Base-by-base conservation (phyloP, 2,329 filamentous ascomycete species). In the Botrytis elliptica region DNA sequence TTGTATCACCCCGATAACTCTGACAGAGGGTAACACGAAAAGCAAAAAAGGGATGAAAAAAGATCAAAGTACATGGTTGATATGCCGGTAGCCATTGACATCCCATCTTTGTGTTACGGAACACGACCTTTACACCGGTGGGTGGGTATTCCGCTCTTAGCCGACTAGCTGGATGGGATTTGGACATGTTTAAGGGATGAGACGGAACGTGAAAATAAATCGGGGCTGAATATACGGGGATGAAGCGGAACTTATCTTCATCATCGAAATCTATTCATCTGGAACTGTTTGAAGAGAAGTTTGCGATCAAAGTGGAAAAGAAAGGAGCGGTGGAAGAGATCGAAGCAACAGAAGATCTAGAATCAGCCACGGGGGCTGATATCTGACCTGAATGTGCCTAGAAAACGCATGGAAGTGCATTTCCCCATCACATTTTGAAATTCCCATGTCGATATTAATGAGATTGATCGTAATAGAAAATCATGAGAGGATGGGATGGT, bases 71-170 rank as follows among this genome's bases (percentile, higher is more conserved):
- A 59, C 33, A 62, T 62, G 33, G 29, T 62, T 40, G n/a, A 57
- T 62, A 40, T 62, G 59, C 59, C 59, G 59, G 59, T 62, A 62
- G 59, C 59, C 59, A 62, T 25, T 62, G 59, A 62, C 33, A 62
- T 62, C 20, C 59, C 33, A 38, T 62, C 59, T 62, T 62, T 62
- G 59, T 62, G 33, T 3, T 62, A 62, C 59, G 59, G 33, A 38
- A 62, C 33, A 62, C 33, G 33, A 36, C 57, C 16, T 60, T 33
- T 18, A 60, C 18, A 60, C 33, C 20, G 57, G 33, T 36, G 29
- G 57, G 20, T 36, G 22, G 33, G 33, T 60, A 60, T 29, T 57
- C n/a, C 52, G 52, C n/a, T 57, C n/a, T 57, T 18, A 29, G 52
- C 52, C 52, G 52, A 57, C 52, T 57, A 18, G 52, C n/a, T 57